A percentile compares a stretch with the other conserved stretches of the same genome.
These are phyloP conservation scores for Lentinula aciculospora DNA, from an alignment of 768 basidiomycete genomes.

Conservation along the genomic window DNA sequence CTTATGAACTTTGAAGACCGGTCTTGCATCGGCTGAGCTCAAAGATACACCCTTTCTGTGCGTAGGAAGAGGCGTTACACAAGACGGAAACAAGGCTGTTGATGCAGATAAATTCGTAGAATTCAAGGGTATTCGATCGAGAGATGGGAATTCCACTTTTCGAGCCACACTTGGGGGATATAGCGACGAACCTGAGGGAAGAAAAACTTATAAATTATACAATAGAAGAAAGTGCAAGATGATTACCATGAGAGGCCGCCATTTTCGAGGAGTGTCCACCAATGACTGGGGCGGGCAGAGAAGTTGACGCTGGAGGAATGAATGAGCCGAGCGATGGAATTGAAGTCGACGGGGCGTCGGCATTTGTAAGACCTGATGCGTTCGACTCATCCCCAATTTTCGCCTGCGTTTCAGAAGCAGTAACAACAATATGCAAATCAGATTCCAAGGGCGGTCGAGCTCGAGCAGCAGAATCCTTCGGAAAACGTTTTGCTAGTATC, in stretches of 20 bases:
- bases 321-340: background rate
- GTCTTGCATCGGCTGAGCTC: background rate
- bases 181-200: background rate
- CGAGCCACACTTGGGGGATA: background rate
- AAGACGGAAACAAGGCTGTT: background rate
- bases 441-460: background rate
- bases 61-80: background rate
- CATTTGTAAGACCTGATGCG: too few relatives aligned
- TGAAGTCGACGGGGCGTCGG: too few relatives aligned
- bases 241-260: background rate
- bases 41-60: background rate
- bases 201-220: background rate
- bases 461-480: background rate
- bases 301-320: background rate
- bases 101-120: too few relatives aligned
- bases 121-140: background rate
- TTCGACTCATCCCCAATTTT: background rate
- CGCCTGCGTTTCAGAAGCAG: background rate
- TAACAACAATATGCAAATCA: background rate
- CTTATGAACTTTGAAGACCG: slow-evolving; percentile 1
- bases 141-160: background rate
- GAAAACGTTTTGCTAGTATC: background rate
- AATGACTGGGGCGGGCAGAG: background rate
- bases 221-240: background rate
- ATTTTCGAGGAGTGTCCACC: background rate